Base-by-base conservation (phyloP, 2,329 filamentous ascomycete genomes). In the Talaromyces sp. region DNA sequence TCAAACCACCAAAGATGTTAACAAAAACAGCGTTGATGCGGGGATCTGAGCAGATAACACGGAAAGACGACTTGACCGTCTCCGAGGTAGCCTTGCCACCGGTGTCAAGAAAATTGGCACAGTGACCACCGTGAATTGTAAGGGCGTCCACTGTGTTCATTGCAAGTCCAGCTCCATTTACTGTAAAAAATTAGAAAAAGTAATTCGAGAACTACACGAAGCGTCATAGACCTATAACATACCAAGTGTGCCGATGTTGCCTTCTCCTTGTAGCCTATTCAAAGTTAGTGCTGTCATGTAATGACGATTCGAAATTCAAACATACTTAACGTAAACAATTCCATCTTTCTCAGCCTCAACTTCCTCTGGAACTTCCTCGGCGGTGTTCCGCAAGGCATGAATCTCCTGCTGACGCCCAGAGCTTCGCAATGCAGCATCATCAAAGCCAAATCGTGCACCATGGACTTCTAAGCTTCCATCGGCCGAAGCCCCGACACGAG, bases 71-170 rank as follows among this genome's bases (percentile, higher is more conserved):
- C 66, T 87, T 86, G 61, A 96, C 90, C 0, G 91, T 96, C 58
- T 88, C 85, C 27, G 84, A 83, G 0, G 91, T 96, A 0, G 91
- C 91, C 70, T 95, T 94, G 32, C 91, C 91, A 24, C 92, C 91
- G 0, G 90, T 95, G 69, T 96, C 91, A 49, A 96, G 80, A 70
- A 96, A 96, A 65, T 96, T 96, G 10, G 90, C 85, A 20, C 87
- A 87, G 30, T 78, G 73, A 2, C 89, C 89, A 8, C 86, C 86
- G 49, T 84, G 82, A 11, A 84, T 75, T 2, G 82, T 79, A 1
- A 96, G 82, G 0, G 89, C 88, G 69, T 96, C 91, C 54, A 92
- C 86, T 0, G 91, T 96, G 69, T 94, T 94, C 89, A 96, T 94
- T 0, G 91, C 91, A 1, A 96, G 81, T 0, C 91, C 91, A 0